Base-by-base conservation (phyloP, 164 flowering plant species). In the Vitis riparia region DNA sequence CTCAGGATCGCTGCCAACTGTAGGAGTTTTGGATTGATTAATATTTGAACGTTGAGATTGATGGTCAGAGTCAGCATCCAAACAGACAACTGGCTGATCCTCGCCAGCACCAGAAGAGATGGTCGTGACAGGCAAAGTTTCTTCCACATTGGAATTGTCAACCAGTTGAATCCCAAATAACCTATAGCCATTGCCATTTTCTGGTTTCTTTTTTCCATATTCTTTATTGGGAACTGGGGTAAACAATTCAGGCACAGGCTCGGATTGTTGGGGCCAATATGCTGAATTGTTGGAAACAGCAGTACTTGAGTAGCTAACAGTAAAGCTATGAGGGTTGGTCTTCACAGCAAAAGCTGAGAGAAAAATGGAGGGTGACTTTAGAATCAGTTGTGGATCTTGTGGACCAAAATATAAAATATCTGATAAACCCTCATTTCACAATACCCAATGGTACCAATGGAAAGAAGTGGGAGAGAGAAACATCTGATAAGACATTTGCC, bases 41-140 rank as follows among this genome's bases (percentile, higher is more conserved):
- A n/a, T 55, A 55, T 55, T 55, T n/a, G 58, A 55, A 15, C n/a
- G 58, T 55, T n/a, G 58, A 55, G 17, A 55, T 55, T 13, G 58
- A 8, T 13, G 17, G 58, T 55, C 58, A 55, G 17, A 55, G 19
- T 55, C 17, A n/a, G 9, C 17, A 55, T 55, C 58, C 8, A 55
- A 55, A 55, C 17, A 55, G 9, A 15, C 5, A 55, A 55, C 16
- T 55, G 58, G 58, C 58, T n/a, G 58, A n/a, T n/a, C 58, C 19
- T 15, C 17, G 17, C 9, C 17, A 5, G 17, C 58, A 14, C 58
- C 17, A 7, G 63, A 11, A 7, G 58, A 0, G 8, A 55, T 15
- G 44, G 44, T 37, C 44, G 7, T 37, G 44, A 37, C 7, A 3
- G 58, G 58, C 58, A 55, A n/a, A 9, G 44, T n/a, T 9, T 61